Base-by-base conservation (phyloP, 2,329 filamentous ascomycete genomes). In the Periglandula ipomoeae region DNA sequence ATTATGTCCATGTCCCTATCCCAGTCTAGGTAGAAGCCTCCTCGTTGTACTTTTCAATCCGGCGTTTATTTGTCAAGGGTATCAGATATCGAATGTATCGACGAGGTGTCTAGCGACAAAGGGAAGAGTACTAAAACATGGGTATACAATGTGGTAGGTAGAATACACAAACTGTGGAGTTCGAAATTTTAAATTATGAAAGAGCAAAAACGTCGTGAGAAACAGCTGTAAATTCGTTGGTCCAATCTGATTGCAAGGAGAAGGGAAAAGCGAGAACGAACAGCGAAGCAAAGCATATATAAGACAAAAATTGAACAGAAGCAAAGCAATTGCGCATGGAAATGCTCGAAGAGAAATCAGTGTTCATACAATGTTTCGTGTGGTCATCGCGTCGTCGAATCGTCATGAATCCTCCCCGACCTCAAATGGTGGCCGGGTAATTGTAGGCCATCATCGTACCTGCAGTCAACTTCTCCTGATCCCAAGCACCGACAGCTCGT, bases 401-500 rank as follows among this genome's bases (percentile, higher is more conserved):
- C 32, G 13, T 37, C 1, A 37, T 26, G 20, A n/a, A n/a, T 45
- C 19, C 10, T 38, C 5, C 7, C 24, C 27, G 26, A 5, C 10
- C 34, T 17, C 13, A 24, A n/a, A 45, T 24, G 3, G 43, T 45
- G 11, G 27, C 26, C 8, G 43, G 30, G 19, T 45, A 45, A 34
- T 37, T 13, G 27, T 37, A 45, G 9, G 2, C 11, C 30, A 11
- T 37, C 7, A 32, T 15, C 30, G 30, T 32, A 2, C 4, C 3
- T 10, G 30, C 30, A 32, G 10, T 5, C 4, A 30, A 7, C 10
- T 24, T n/a, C 37, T 10, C 8, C 27, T 20, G n/a, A 34, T 19
- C 43, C 43, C 43, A 45, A 10, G 43, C 43, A 37, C 43, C 43
- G 34, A 45, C 27, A 9, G 43, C 43, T 37, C 35, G 34, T 15